Percentiles rank a stretch among this genome's conserved stretches.
phyloP scores from a whole-genome alignment of 306 rosid species.

The Citrullus colocynthis region DNA sequence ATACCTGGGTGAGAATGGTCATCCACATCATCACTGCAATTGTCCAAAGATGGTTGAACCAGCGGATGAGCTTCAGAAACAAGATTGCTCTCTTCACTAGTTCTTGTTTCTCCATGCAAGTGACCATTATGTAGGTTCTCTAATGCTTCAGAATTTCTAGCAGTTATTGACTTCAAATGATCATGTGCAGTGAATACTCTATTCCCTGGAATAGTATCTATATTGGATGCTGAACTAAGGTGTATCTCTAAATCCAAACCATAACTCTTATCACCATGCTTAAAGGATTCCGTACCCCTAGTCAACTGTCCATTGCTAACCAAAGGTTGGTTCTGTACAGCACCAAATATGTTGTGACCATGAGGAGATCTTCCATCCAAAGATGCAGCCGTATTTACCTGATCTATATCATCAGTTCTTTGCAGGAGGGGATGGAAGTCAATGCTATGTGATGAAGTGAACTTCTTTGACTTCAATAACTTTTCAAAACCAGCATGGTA shows the following conservation, averaged over 20 bases:
- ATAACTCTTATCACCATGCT: slow-evolving; percentile 29
- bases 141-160: slow-evolving; percentile 15
- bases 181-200: slow-evolving; percentile 22
- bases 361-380: slow-evolving; percentile 15
- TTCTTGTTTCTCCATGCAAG: slow-evolving; percentile 23
- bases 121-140: slow-evolving; percentile 17
- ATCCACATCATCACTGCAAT: slow-evolving; percentile 40
- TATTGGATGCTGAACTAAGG: slow-evolving; percentile 47
- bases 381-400: background rate
- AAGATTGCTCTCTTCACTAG: slow-evolving; percentile 9
- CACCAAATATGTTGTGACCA: slow-evolving; percentile 23
- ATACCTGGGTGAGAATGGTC: slow-evolving; percentile 74
- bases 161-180: slow-evolving; percentile 19
- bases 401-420: slow-evolving; percentile 35
- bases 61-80: slow-evolving; percentile 26
- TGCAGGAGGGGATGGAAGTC: slow-evolving; percentile 94
- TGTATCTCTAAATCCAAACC: slow-evolving; percentile 84
- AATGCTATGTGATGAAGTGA: slow-evolving; percentile 42
- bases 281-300: slow-evolving; percentile 16
- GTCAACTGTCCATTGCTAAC: slow-evolving; percentile 18
- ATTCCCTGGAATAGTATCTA: slow-evolving; percentile 27
- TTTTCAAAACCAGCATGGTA: slow-evolving; percentile 29
- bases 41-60: slow-evolving; percentile 24
- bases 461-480: slow-evolving; percentile 37
- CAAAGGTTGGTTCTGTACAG: slow-evolving; percentile 22